Evolutionary conservation across 139 green algal species (phyloP).

Genomic region (Mychonastes homosphaera): DNA sequence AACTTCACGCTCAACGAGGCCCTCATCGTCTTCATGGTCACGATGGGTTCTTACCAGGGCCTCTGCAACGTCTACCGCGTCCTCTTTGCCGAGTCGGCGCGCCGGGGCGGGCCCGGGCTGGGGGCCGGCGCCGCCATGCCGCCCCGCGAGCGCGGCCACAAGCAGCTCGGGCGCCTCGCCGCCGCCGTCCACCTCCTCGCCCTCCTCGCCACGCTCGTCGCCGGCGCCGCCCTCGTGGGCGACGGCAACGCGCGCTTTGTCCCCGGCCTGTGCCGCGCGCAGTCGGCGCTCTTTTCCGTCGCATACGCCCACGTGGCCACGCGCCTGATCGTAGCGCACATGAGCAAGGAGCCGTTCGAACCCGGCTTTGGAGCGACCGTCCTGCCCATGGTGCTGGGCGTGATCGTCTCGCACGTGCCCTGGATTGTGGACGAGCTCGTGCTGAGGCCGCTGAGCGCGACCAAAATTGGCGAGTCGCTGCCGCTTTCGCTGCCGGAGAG

Average conservation of each 20-base stretch:
- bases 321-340: constrained; percentile 82
- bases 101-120: too few species aligned
- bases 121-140: background rate
- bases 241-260: too few species aligned
- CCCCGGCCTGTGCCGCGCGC: constrained; percentile 18
- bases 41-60: constrained; percentile 16
- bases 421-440: constrained; percentile 11
- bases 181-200: constrained; percentile 40
- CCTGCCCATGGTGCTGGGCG: constrained; percentile 19
- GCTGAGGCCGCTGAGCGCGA: constrained; percentile 20
- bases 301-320: constrained; percentile 47
- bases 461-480: constrained; percentile 20
- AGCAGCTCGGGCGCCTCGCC: constrained; percentile 38
- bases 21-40: constrained; percentile 18
- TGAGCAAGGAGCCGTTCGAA: constrained; percentile 74
- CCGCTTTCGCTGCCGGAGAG: constrained; percentile 7
- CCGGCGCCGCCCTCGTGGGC: constrained; percentile 3
- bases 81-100: too few species aligned
- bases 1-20: constrained; percentile 15
- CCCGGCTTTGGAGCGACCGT: constrained; percentile 37
- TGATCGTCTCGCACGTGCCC: constrained; percentile 23
- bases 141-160: constrained; percentile 51
- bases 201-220: constrained; percentile 19
- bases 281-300: constrained; percentile 35
- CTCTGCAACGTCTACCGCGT: constrained; percentile 6